phyloP scores from a whole-genome alignment of 2,329 filamentous ascomycete genomes.

The Fusarium continuum region DNA sequence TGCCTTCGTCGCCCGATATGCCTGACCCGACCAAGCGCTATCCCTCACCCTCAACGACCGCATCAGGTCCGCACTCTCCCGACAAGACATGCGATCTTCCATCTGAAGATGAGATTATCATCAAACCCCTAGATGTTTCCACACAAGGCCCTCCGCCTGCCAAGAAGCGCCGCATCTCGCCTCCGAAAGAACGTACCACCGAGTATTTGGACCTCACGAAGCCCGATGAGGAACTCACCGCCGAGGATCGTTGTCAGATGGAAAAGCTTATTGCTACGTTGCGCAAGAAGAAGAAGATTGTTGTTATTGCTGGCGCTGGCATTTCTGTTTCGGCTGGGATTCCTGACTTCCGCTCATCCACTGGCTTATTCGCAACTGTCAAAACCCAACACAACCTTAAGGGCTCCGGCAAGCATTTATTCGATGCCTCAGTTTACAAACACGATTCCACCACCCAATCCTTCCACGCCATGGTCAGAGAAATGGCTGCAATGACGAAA shows the following conservation, averaged over 20 bases:
- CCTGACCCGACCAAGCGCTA: conserved; percentile 57
- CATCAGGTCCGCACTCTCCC: conserved; percentile 62
- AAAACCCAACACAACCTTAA: conserved; percentile 90
- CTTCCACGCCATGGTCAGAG: conserved; percentile 96
- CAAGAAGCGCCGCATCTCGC: conserved; percentile 77
- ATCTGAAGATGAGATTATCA: conserved; percentile 47
- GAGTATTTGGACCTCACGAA: conserved; percentile 77
- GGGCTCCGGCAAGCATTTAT: conserved; percentile 88
- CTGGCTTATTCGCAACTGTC: conserved; percentile 86
- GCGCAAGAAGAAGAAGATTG: conserved; percentile 92
- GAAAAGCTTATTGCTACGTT: conserved; percentile 77
- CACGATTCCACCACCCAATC: conserved; percentile 87
- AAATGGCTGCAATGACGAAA: conserved; percentile 81
- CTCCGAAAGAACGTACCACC: conserved; percentile 75
- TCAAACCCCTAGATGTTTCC: conserved; percentile 37
- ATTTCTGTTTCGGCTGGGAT: conserved; percentile 98
- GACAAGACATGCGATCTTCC: conserved; percentile 55
- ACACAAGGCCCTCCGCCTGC: conserved; percentile 71
- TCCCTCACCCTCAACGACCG: conserved; percentile 61
- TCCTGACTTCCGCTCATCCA: conserved; percentile 93
- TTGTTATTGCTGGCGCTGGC: conserved; percentile 94
- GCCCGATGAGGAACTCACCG: conserved; percentile 58
- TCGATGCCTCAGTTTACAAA: conserved; percentile 97
- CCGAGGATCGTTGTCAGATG: conserved; percentile 64
- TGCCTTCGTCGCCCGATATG: conserved; percentile 56